Evolutionary conservation across 345 rosid species (phyloP), one percentile per base, ranked within the genome.

Genomic region (Eutrema yunnanense): DNA sequence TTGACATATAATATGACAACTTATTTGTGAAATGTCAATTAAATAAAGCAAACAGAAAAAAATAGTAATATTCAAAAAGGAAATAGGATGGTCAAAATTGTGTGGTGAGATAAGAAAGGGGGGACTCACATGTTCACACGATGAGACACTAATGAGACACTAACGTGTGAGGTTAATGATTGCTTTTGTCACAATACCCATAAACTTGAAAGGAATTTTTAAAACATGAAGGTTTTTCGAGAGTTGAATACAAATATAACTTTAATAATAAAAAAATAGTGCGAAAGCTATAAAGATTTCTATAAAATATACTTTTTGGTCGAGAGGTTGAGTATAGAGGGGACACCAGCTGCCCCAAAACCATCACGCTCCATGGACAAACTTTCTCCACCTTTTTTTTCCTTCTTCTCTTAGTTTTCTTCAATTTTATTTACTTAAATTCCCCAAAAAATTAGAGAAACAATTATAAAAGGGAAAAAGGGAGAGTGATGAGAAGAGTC

Each of bases 361-460:
- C 76, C 38, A 71, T 71, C 80, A 77, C 80, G 80, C 80, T 71
- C 80, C 68, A 64, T 65, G 30, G 80, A 77, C 80, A 77, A 65
- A 77, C 80, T 71, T 71, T 71, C 61, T 77, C 67, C 57, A 57
- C 42, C 57, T 77, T 33, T 3, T 55, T 48, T 5, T 36, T 65
- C 69, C 74, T 61, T 58, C 29, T 49, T 59, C 78, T 51, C 75
- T 69, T 69, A 46, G 65, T 69, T 75, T 75, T 69, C 79, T 62
- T 75, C 74, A 61, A 68, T 42, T 5, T 42, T 51, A 8, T 42
- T 53, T 74, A 60, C 50, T 60, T 68, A n/a, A 51, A 41, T 42
- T 51, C 49, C 44, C 44, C 41, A 30, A 49, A 73, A 53, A 10
- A 40, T 6, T 57, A 58, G 38, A 62, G 22, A 26, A 75, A 68